Conservation (phyloP, 2,329 filamentous ascomycete genomes). For the Microsporum ferrugineum region DNA sequence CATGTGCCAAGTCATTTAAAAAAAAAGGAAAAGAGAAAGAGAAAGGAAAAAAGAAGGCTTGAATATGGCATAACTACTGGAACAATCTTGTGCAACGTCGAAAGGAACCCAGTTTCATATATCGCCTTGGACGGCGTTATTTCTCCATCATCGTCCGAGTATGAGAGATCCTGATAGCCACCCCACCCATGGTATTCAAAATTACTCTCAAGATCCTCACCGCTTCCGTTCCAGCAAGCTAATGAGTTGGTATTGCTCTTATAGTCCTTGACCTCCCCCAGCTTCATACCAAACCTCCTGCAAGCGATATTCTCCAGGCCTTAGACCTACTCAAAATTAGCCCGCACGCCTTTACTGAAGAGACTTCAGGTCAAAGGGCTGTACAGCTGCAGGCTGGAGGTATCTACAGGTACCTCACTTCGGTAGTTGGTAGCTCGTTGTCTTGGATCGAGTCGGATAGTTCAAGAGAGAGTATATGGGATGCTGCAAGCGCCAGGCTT, state of each 20-base stretch:
- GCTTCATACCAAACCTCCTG: slow-evolving; percentile 63
- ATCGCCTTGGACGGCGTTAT: too few species aligned
- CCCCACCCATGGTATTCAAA: not conserved
- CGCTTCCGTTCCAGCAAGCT: not conserved
- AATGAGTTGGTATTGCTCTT: not conserved
- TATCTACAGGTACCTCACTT: slow-evolving; percentile 37
- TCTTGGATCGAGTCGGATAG: slow-evolving; percentile 37
- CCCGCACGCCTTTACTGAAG: slow-evolving; percentile 42
- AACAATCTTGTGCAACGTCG: not conserved
- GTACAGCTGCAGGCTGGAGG: slow-evolving; percentile 28
- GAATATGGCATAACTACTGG: too few species aligned
- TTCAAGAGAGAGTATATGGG: slow-evolving; percentile 47
- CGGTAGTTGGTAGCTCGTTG: slow-evolving; percentile 36
- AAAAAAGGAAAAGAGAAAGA: too few species aligned
- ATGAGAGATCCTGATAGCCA: not conserved
- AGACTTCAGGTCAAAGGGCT: slow-evolving; percentile 19
- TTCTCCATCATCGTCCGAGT: not conserved
- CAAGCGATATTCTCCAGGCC: slow-evolving; percentile 50
- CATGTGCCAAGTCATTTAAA: not conserved
- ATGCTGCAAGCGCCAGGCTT: slow-evolving; percentile 64
- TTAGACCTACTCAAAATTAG: slow-evolving; percentile 56
- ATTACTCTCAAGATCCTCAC: not conserved
- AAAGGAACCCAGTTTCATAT: not conserved
- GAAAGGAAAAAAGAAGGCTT: too few species aligned
- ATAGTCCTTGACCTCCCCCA: slow-evolving; percentile 67